Evolutionary conservation across 768 basidiomycete genomes (phyloP), one percentile per base, ranked within the genome.

Genomic region (Pulveroboletus sp.): DNA sequence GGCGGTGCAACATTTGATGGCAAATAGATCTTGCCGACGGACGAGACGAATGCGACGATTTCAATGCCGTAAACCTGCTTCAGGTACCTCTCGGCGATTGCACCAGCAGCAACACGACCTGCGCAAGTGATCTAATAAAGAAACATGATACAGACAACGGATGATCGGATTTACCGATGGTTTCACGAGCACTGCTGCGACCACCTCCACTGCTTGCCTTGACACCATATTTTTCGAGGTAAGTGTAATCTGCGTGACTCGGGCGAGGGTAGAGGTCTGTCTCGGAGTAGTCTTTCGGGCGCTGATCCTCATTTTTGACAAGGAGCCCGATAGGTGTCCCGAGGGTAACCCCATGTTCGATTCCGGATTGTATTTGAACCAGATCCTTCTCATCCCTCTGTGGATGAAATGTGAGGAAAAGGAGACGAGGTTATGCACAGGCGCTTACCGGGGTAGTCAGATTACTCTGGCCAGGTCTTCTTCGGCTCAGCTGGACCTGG

Each of bases 181-280:
- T 98, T 73, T 99, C 96, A 23, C 96, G 83, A 36, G 96, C 96
- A 63, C 88, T 91, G 60, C 89, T 91, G 17, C 96, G 77, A 6
- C 96, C 96, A 40, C 96, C 96, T 31, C 96, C 96, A 51, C 88
- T 91, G 76, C 90, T 93, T 1, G 96, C 96, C 75, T 98, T 98
- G 68, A 98, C 70, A 26, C 93, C 93, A 65, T 98, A 99, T 62
- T 99, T 99, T 59, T 92, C 85, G 50, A 98, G 82, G 70, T 99
- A 99, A 14, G 96, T 99, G 68, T 87, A 96, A 68, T 99, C 96
- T 12, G 96, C 96, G 62, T 99, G 96, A 56, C 89, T 92, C 24
- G 96, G 96, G 19, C 96, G 86, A 27, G 96, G 96, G 75, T 93
- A 99, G 45, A 93, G 73, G 65, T 99, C 96, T 0, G 96, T 98